Evolutionary conservation across 495 filamentous ascomycete species (phyloP).

Genomic region (Cercophora newfieldiana): DNA sequence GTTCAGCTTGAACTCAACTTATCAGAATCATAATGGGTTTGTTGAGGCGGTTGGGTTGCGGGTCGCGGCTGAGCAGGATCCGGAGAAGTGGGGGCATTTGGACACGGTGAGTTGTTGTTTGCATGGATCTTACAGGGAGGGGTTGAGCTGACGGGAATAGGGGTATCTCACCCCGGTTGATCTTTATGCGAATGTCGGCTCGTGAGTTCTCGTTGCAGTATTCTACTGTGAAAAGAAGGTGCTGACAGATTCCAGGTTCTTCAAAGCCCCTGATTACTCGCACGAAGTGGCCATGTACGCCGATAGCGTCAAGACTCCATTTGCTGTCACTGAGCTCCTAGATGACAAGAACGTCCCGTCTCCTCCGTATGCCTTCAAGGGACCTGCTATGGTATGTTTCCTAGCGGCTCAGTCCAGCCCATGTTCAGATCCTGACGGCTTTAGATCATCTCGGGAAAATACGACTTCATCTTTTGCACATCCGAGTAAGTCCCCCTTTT

Average conservation of each 20-base stretch:
- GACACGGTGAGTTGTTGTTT: conserved; percentile 15
- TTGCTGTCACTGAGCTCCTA: conserved; percentile 32
- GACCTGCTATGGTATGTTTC: conserved; percentile 14
- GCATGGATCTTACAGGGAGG: background rate
- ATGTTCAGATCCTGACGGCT: background rate
- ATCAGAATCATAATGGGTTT: conserved; percentile 16
- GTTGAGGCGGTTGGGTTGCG: conserved; percentile 4
- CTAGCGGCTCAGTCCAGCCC: background rate
- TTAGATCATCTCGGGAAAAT: conserved; percentile 34
- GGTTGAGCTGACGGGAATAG: conserved; percentile 8
- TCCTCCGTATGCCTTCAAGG: conserved; percentile 18
- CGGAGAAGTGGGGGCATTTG: conserved; percentile 22
- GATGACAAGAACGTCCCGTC: conserved; percentile 13
- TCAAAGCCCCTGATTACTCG: conserved; percentile 37
- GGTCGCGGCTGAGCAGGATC: conserved; percentile 15
- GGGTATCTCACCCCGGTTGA: conserved; percentile 37
- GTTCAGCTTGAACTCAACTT: conserved; percentile 26
- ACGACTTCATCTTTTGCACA: conserved; percentile 38
- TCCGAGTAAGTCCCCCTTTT: conserved; percentile 25
- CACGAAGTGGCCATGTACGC: conserved; percentile 26
- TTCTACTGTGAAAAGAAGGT: background rate
- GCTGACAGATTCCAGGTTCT: conserved; percentile 30
- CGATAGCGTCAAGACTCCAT: conserved; percentile 32
- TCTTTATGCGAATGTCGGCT: conserved; percentile 24
- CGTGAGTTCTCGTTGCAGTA: conserved; percentile 13